Conservation (phyloP, 2,329 filamentous ascomycete species). For the Cladophialophora psammophila region DNA sequence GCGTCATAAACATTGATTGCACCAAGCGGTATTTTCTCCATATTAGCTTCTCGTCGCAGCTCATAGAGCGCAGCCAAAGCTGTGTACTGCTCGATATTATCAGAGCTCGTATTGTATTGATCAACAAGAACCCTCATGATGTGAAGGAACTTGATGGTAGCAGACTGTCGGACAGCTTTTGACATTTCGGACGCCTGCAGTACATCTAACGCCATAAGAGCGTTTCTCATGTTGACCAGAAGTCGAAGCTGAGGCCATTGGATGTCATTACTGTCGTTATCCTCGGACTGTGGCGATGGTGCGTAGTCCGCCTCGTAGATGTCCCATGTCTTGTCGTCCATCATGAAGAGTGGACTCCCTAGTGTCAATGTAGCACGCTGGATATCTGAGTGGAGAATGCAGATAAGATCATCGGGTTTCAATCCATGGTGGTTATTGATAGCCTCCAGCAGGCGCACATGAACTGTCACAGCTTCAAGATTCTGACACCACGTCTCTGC, state of each 20-base stretch:
- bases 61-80: slow-evolving; percentile 23
- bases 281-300: not conserved
- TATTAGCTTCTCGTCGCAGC: slow-evolving; percentile 16
- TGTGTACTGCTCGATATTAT: slow-evolving; percentile 14
- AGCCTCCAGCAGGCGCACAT: slow-evolving; percentile 14
- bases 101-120: slow-evolving; percentile 15
- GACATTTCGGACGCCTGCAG: slow-evolving; percentile 1
- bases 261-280: not conserved
- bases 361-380: slow-evolving; percentile 21
- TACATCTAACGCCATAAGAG: slow-evolving; percentile 11
- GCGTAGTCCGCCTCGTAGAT: slow-evolving; percentile 12
- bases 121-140: slow-evolving; percentile 11
- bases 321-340: slow-evolving; percentile 17
- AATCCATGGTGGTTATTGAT: slow-evolving; percentile 19
- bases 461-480: slow-evolving; percentile 12
- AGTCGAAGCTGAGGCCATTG: not conserved
- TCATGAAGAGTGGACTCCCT: slow-evolving; percentile 5
- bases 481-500: slow-evolving; percentile 23
- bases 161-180: slow-evolving; percentile 8
- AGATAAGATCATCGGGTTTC: slow-evolving; percentile 15
- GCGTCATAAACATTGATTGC: slow-evolving; percentile 11
- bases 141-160: slow-evolving; percentile 20
- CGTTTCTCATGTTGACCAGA: slow-evolving; percentile 13
- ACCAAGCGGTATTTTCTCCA: slow-evolving; percentile 18
- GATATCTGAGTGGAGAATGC: slow-evolving; percentile 21